Conservation (phyloP, 129 eudicot genomes). For the Pulicaria dysenterica region DNA sequence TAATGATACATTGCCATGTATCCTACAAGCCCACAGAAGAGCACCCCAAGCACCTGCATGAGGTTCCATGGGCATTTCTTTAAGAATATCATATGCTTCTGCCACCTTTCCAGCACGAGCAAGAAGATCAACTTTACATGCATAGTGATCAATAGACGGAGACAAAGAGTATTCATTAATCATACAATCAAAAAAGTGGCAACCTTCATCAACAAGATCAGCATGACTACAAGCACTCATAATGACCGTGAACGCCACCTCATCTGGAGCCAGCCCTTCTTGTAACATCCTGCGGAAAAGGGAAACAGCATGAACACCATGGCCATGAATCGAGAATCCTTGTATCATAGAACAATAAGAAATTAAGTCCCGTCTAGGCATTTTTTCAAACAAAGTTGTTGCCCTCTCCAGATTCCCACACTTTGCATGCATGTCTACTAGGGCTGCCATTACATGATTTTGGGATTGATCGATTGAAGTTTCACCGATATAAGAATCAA, state of each 20-base stretch:
- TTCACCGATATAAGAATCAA: slow-evolving; percentile 50
- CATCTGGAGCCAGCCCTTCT: slow-evolving; percentile 64
- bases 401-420: slow-evolving; percentile 82
- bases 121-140: slow-evolving; percentile 67
- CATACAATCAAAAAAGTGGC: slow-evolving; percentile 46
- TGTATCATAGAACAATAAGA: slow-evolving; percentile 79
- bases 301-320: slow-evolving; percentile 48
- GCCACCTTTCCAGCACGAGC: slow-evolving; percentile 60
- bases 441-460: slow-evolving; percentile 59
- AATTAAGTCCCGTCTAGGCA: slow-evolving; percentile 58
- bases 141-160: slow-evolving; percentile 65
- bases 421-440: slow-evolving; percentile 72
- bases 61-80: slow-evolving; percentile 46
- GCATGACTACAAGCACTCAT: slow-evolving; percentile 62
- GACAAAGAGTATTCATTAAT: slow-evolving; percentile 37
- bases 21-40: slow-evolving; percentile 77
- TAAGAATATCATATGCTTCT: slow-evolving; percentile 60
- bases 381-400: slow-evolving; percentile 38
- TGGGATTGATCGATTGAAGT: slow-evolving; percentile 39
- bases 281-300: slow-evolving; percentile 60
- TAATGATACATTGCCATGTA: slow-evolving; percentile 51
- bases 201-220: slow-evolving; percentile 67
- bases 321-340: slow-evolving; percentile 66
- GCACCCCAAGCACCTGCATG: slow-evolving; percentile 80
- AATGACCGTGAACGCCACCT: slow-evolving; percentile 61